Base-by-base conservation (phyloP, 305 asterid species). In the Rubia balearica region DNA sequence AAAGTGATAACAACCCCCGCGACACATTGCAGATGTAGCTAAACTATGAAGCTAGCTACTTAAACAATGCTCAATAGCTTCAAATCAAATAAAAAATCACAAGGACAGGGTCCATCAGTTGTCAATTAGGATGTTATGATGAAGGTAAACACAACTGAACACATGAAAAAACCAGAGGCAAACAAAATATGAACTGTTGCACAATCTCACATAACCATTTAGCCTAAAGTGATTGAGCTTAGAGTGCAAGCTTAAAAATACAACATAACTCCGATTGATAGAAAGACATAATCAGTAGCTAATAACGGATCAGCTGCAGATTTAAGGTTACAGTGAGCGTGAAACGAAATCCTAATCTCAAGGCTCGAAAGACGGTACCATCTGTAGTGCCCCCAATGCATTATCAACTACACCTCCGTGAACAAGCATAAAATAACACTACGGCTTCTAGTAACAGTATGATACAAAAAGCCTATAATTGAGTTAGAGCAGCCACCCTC, bases 401-500 rank as follows among this genome's bases (percentile, higher is more conserved):
- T 64, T 51, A 30, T 73, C n/a, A 51, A 65, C 61, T 67, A 42
- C 41, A 49, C 19, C 66, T 56, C 64, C 55, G 2, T 3, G 40
- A 63, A 72, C 24, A 36, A 63, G 22, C 21, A 33, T n/a, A 59
- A 40, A 65, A 55, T 36, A 55, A 59, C 63, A n/a, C 9, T 40
- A 73, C 16, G 6, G 46, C 64, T 19, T 12, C 77, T 41, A 40
- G 59, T 46, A 67, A 73, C 12, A 17, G 49, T 65, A 65, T 8
- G 61, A 27, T 3, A 59, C 41, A 22, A 17, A 24, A 38, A 61
- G 59, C 49, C 30, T 64, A 53, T 16, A 10, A 56, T 51, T 38
- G 27, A 68, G 16, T 61, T 69, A 64, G 36, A 75, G 71, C 74
- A 75, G 74, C 78, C 74, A 75, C 67, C 69, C 73, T 59, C 55